These are phyloP conservation scores for Zygosaccharomyces bailii DNA, from an alignment of 805 yeast species.

Conservation along the genomic window DNA sequence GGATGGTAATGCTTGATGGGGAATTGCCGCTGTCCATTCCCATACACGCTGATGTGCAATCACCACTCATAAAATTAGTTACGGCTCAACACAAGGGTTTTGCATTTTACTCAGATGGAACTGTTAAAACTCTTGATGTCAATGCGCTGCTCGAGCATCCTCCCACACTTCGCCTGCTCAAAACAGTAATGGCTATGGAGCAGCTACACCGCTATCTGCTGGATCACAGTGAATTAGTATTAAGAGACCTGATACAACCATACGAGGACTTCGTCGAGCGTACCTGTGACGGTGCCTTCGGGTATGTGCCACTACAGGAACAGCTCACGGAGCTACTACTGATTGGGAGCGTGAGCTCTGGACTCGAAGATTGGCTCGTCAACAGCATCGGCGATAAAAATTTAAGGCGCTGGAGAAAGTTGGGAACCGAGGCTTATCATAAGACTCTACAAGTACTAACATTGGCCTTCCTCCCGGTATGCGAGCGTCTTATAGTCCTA, in stretches of 20 bases:
- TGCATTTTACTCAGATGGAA: slow-evolving; percentile 16
- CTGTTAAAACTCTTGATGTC: slow-evolving; percentile 10
- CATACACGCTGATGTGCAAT: neutral
- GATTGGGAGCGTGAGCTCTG: slow-evolving; percentile 12
- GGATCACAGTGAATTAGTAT: slow-evolving; percentile 22
- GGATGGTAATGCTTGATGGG: slow-evolving; percentile 22
- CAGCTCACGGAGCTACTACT: slow-evolving; percentile 31
- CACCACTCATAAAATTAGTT: slow-evolving; percentile 5
- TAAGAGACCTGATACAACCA: slow-evolving; percentile 21
- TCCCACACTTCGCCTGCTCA: slow-evolving; percentile 12
- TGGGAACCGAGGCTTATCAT: slow-evolving; percentile 52
- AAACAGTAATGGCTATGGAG: slow-evolving; percentile 12
- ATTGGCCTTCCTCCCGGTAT: slow-evolving; percentile 49
- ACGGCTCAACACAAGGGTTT: slow-evolving; percentile 8
- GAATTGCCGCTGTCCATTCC: slow-evolving; percentile 13
- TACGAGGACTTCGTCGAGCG: slow-evolving; percentile 22
- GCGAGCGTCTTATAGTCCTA: slow-evolving; percentile 52
- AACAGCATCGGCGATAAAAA: slow-evolving; percentile 69
- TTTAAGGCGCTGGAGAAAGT: slow-evolving; percentile 49
- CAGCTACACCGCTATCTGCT: slow-evolving; percentile 17
- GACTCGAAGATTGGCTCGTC: slow-evolving; percentile 47
- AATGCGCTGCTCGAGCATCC: slow-evolving; percentile 7
- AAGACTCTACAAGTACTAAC: slow-evolving; percentile 45
- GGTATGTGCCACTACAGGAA: slow-evolving; percentile 17
- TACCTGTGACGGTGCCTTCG: slow-evolving; percentile 21